Percentiles rank a stretch among this genome's conserved stretches.
These are phyloP conservation scores for Backusella parvicylindrica DNA, from an alignment of 192 early-diverging fungal species.

Conservation along the genomic window DNA sequence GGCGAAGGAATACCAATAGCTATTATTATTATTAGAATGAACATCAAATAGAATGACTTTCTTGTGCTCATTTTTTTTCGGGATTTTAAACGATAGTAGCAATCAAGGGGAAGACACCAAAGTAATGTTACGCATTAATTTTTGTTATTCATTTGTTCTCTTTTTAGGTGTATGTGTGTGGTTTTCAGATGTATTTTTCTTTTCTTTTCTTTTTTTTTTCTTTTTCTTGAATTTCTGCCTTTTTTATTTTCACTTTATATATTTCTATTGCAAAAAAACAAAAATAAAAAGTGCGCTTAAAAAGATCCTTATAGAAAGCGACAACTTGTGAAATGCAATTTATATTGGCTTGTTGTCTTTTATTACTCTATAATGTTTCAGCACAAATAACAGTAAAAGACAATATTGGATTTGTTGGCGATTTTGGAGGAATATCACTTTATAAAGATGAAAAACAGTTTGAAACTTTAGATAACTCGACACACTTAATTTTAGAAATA, in stretches of 20 bases:
- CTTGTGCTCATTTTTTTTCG: background rate
- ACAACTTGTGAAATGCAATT: background rate
- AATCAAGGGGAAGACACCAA: background rate
- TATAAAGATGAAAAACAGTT: constrained; percentile 3
- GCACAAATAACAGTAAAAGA: background rate
- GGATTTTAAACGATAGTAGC: background rate
- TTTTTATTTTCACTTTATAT: no score
- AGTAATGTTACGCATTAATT: background rate
- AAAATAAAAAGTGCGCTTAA: background rate
- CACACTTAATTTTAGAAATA: background rate
- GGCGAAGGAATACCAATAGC: no score
- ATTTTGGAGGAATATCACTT: constrained; percentile 15
- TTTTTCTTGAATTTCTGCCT: background rate
- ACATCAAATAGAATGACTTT: background rate
- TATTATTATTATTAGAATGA: background rate
- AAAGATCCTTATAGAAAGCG: background rate
- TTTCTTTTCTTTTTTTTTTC: background rate
- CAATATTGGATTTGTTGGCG: constrained; percentile 9
- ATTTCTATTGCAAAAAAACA: no score
- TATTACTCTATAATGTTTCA: background rate
- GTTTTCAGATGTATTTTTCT: background rate
- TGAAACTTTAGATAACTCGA: background rate
- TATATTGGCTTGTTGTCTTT: background rate
- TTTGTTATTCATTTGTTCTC: background rate
- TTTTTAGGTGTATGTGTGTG: background rate